Evolutionary conservation across 345 rosid species (phyloP), one percentile per base, ranked within the genome.

Genomic region (Psidium friedrichsthalianum): DNA sequence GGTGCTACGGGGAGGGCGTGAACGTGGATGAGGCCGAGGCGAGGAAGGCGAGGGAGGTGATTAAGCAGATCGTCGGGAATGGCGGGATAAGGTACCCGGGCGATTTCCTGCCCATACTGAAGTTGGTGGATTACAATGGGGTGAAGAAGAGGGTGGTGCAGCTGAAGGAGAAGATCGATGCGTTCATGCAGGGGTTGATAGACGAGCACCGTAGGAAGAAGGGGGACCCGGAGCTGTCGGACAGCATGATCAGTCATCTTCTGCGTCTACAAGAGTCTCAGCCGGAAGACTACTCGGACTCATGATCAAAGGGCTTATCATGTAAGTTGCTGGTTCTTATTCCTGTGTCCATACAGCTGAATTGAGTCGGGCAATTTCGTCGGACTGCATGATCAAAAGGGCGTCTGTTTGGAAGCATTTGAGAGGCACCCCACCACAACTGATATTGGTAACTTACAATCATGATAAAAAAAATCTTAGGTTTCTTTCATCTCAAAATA

Each of bases 231-330:
- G 87, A 86, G 29, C 21, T 51, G 27, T 58, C n/a, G 6, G 89
- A 90, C 25, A 91, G 92, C n/a, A 94, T 93, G 95, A 91, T 95
- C 44, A 91, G 89, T 74, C 96, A 92, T 85, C 84, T 93, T 82
- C 94, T 94, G 83, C 24, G 87, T 57, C 85, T 91, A 85, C 93
- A 92, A 80, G 85, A 92, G 56, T 89, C 92, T 13, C 88, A 95
- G 25, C 90, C 93, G 3, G 86, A 88, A 3, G 83, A 82, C 22
- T 82, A 82, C 42, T n/a, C 57, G 6, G 58, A 82, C 42, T 13
- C 54, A 82, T 1, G 93, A 91, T 94, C 88, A 94, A 94, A 89
- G 96, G 95, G 51, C 89, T 94, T 6, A 36, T 87, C n/a, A 12
- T 85, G 93, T 88, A 49, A 85, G 74, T 74, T 74, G 3, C 49